phyloP scores from a whole-genome alignment of 2,329 filamentous ascomycete genomes.

The Sporothrix globosa region DNA sequence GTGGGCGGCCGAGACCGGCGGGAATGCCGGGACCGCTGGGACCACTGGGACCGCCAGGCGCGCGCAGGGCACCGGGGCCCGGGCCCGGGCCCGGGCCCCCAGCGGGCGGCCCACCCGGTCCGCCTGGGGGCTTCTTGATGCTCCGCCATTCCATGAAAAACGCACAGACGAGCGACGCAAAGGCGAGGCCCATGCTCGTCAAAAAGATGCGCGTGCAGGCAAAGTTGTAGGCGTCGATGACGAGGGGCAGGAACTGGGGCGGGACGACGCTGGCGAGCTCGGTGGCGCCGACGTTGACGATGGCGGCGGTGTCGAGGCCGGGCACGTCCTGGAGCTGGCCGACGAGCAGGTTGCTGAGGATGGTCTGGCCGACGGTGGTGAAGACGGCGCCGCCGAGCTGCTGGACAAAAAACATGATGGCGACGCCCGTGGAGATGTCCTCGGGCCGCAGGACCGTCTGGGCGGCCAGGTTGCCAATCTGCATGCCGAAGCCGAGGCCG shows the following conservation, averaged over 20 bases:
- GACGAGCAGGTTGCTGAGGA: conserved; percentile 50
- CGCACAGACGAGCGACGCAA: conserved; percentile 58
- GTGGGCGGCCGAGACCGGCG: background rate
- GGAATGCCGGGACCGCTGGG: conserved; percentile 23
- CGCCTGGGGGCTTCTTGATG: conserved; percentile 44
- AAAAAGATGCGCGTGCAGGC: conserved; percentile 63
- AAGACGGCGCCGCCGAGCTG: conserved; percentile 53
- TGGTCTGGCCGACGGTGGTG: conserved; percentile 50
- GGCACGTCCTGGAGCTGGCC: conserved; percentile 42
- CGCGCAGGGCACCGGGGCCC: background rate
- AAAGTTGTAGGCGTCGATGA: conserved; percentile 59
- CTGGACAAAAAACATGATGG: conserved; percentile 52
- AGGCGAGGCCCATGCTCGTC: conserved; percentile 59
- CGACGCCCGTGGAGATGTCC: conserved; percentile 50
- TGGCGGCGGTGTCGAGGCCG: conserved; percentile 37
- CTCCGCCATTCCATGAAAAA: conserved; percentile 63
- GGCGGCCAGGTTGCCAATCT: conserved; percentile 51
- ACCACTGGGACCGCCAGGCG: conserved; percentile 11
- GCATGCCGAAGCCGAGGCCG: conserved; percentile 50
- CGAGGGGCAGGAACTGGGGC: conserved; percentile 32
- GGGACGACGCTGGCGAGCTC: conserved; percentile 37
- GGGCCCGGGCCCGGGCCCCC: background rate
- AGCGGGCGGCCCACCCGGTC: conserved; percentile 33
- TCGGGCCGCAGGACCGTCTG: conserved; percentile 49
- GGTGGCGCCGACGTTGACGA: conserved; percentile 37